Conservation (phyloP, 2,329 filamentous ascomycete genomes). For the Incumbomyces lentus region DNA sequence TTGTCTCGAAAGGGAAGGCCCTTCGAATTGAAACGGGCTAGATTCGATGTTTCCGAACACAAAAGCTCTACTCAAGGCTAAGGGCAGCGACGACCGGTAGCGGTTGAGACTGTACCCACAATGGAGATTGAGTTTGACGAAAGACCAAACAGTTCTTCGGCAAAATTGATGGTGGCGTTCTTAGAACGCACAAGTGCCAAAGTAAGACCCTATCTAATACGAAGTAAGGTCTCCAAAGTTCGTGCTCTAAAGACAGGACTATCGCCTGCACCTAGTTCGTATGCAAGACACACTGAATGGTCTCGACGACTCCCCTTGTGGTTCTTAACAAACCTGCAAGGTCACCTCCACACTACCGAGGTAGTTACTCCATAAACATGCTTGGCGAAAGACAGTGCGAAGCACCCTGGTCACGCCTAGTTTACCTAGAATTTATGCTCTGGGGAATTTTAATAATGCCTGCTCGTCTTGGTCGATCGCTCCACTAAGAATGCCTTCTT, state of each 20-base stretch:
- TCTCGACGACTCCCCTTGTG: too few relatives aligned
- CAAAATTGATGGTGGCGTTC: too few relatives aligned
- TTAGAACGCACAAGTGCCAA: neutral
- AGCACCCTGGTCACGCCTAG: too few relatives aligned
- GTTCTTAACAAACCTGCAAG: too few relatives aligned
- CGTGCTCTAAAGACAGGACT: too few relatives aligned
- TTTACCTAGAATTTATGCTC: neutral
- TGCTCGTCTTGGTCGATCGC: constrained; percentile 1
- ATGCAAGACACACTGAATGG: too few relatives aligned
- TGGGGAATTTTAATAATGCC: neutral
- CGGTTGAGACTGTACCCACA: neutral
- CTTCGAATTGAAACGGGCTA: neutral
- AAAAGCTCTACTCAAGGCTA: neutral
- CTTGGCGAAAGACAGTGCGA: neutral
- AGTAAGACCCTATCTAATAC: too few relatives aligned
- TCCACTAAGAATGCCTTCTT: constrained; percentile 2
- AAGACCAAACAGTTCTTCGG: neutral
- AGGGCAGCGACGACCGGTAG: neutral
- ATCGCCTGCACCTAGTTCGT: too few relatives aligned
- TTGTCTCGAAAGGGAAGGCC: neutral
- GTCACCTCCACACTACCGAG: too few relatives aligned
- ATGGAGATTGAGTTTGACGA: constrained; percentile 3
- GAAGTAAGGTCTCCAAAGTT: too few relatives aligned
- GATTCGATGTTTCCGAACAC: neutral
- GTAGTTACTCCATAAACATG: neutral